Base-by-base conservation (phyloP, 108 stramenopile species). In the Nitzschia sp. region DNA sequence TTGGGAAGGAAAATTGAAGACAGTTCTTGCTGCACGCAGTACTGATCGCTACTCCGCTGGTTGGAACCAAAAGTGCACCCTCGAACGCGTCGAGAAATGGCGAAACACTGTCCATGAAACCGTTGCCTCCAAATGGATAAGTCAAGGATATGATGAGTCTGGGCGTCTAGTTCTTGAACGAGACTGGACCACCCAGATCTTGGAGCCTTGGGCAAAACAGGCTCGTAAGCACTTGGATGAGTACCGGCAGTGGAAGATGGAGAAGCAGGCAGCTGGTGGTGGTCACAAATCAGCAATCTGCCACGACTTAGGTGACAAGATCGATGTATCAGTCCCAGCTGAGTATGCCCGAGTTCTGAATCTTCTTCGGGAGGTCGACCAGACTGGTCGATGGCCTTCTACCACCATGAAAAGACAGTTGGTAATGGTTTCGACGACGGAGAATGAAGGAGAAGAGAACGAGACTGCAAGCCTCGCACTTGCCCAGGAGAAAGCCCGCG, bases 381-480 rank as follows among this genome's bases (percentile, higher is more conserved):
- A 67, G 38, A 82, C 77, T 52, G 88, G 85, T 8, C 52, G 66
- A 9, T 92, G 91, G 91, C 91, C 91, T 8, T 68, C 83, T 0
- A 92, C 91, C 29, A 85, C 83, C 48, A 54, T 87, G 8, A 88
- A 89, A 70, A 68, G 91, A 44, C 88, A 88, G 57, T 60, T 92
- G 10, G 91, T 92, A 17, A 92, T 92, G 91, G 63, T 90, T 22
- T 80, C 83, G 8, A 51, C 80, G 22, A 29, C 59, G 17, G 62
- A 63, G 10, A 50, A 41, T 0, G 69, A 74, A 10, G 48, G 54
- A 20, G 53, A 26, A 38, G 42, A 57, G 44, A 29, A 65, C 12
- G 14, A 54, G 22, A 8, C 21, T 39, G 0, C 83, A 9, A 72
- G 81, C 10, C 62, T 87, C 6, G 57, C 84, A 10, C 61, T 78